Base-by-base conservation (phyloP, 805 yeast species). In the Peterozyma xylosa region DNA sequence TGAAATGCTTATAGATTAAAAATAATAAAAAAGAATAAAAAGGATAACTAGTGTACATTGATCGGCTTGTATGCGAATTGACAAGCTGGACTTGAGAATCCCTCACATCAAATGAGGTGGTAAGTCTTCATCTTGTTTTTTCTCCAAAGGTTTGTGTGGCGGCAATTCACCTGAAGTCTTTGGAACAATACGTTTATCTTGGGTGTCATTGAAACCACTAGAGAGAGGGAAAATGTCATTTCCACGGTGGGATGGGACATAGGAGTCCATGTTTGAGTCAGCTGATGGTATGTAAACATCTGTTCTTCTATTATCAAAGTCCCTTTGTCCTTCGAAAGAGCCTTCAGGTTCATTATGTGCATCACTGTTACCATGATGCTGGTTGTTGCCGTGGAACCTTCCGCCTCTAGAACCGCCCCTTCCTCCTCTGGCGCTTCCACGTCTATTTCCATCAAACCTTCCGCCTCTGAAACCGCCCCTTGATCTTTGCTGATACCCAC, bases 341-440 rank as follows among this genome's bases (percentile, higher is more conserved):
- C 27, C 27, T 21, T 21, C 27, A 7, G 27, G 27, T 16, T 42
- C 35, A 33, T 45, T 41, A 34, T 44, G n/a, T 13, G 39, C 17
- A 15, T 35, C 11, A 9, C n/a, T n/a, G n/a, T n/a, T n/a, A n/a
- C 36, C 30, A 32, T 27, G 27, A 32, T 33, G 21, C 14, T 46
- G 39, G 17, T 37, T 14, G 11, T 38, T 18, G n/a, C 46, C 38
- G 32, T 36, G 16, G 11, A 21, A 11, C 17, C 16, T 17, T 10
- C 42, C 63, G 2, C 74, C 74, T 46, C 76, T 56, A 17, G 66
- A 66, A 2, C 74, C 70, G 45, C 74, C 75, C 52, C 74, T 67
- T 51, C 71, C 75, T 42, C 70, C 71, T 55, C 75, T 63, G 49
- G 51, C 49, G 1, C 42, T 38, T 36, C 39, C 41, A 35, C 47